Base-by-base conservation (phyloP, 1,284 basidiomycete genomes). In the Irpex sp. region DNA sequence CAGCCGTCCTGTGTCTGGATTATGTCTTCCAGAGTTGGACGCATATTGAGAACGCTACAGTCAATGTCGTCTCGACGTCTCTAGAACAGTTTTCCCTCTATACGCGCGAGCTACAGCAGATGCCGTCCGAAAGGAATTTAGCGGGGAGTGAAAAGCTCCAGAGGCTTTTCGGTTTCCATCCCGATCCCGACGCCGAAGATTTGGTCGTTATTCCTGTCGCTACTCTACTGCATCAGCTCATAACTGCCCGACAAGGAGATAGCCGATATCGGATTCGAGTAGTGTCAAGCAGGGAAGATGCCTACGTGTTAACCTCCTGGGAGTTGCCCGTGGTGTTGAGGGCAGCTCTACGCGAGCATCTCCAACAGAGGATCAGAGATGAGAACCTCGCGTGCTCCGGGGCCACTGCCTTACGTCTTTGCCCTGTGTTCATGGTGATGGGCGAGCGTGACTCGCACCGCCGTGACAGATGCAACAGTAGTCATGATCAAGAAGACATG, bases 1-100 rank as follows among this genome's bases (percentile, higher is more conserved):
- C 85, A 0, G 83, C 84, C 7, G 73, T 86, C 0, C 77, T 88
- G 9, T 87, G 86, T 66, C 73, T 88, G 4, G 84, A 87, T 73
- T 82, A 84, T 69, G 77, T 76, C 27, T 88, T 87, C 74, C 67
- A 67, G 2, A 69, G 68, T 24, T 68, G 73, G 2, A 70, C 77
- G 10, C 68, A 73, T 6, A 66, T 81, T 20, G 71, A 77, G 15
- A 69, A 69, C 7, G 74, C 77, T 6, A 71, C 74, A 6, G 71
- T 72, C 24, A 65, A 74, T 1, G 70, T 80, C 3, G 78, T 85
- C 59, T 75, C 76, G 11, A 43, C 11, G 0, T 78, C 79, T 15
- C 77, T 89, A n/a, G 66, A 74, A 1, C 72, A 76, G 22, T 88
- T 88, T 72, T 71, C 77, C 2, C 45, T 72, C 1, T 90, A 89